Evolutionary conservation across 2,329 filamentous ascomycete species (phyloP).

Genomic region (Aureobasidium mangrovei): DNA sequence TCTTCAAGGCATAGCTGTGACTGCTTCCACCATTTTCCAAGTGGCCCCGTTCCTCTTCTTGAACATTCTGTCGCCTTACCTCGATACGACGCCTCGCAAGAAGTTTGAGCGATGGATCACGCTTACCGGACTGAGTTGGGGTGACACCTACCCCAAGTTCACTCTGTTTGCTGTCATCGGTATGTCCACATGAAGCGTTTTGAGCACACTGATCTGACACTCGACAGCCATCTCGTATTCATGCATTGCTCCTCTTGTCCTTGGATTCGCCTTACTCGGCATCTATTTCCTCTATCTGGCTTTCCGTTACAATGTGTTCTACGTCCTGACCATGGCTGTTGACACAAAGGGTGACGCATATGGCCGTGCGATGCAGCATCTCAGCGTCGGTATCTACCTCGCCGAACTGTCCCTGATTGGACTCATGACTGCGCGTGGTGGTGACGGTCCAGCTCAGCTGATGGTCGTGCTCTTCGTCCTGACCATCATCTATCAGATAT

Average conservation of each 20-base stretch:
- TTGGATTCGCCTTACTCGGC: constrained; percentile 36
- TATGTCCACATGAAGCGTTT: constrained; percentile 12
- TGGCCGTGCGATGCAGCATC: constrained; percentile 35
- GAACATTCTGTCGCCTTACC: constrained; percentile 23
- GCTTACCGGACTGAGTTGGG: constrained; percentile 34
- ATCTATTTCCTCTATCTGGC: constrained; percentile 38
- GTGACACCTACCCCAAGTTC: constrained; percentile 36
- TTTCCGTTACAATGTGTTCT: constrained; percentile 42
- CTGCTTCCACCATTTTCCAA: constrained; percentile 23
- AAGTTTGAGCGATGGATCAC: constrained; percentile 36
- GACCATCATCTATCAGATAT: constrained; percentile 35
- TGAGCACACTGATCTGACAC: not conserved
- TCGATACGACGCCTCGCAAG: constrained; percentile 36
- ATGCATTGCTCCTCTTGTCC: constrained; percentile 37
- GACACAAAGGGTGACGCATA: constrained; percentile 38
- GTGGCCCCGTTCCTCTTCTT: constrained; percentile 24
- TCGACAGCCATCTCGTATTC: constrained; percentile 34
- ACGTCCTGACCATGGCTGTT: constrained; percentile 35
- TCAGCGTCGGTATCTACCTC: constrained; percentile 38
- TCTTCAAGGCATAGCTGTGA: constrained; percentile 25
- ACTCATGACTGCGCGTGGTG: constrained; percentile 34
- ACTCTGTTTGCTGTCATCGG: constrained; percentile 27
- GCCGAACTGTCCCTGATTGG: constrained; percentile 39
- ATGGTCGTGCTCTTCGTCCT: constrained; percentile 32
- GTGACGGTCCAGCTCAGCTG: constrained; percentile 33